Evolutionary conservation across 805 yeast genomes (phyloP).

Genomic region (Nakazawaea wickerhamii): DNA sequence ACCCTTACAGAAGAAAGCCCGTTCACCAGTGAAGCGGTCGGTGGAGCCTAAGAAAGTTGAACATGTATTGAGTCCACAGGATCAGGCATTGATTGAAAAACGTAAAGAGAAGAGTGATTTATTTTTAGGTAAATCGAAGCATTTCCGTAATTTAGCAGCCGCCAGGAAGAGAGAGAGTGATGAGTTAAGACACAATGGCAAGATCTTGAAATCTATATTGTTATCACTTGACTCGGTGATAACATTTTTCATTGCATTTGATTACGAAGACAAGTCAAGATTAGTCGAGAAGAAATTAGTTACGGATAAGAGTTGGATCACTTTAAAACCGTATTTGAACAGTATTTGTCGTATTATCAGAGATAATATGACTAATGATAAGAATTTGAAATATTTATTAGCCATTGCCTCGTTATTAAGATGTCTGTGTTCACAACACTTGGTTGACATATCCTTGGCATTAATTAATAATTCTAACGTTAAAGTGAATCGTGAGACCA

Average conservation of each 20-base stretch:
- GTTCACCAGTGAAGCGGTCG: background rate
- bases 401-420: constrained; percentile 8
- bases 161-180: constrained; percentile 12
- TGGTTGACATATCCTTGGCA: constrained; percentile 1
- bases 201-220: background rate
- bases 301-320: constrained; percentile 13
- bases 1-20: background rate
- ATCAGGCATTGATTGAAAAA: constrained; percentile 3
- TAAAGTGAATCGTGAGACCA: constrained; percentile 1
- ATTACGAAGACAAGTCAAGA: constrained; percentile 13
- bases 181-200: background rate
- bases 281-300: constrained; percentile 11
- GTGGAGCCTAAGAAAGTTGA: background rate
- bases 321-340: constrained; percentile 10
- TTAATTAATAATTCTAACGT: constrained; percentile 3
- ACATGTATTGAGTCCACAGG: background rate
- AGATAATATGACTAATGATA: background rate
- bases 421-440: constrained; percentile 8
- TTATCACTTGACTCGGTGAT: constrained; percentile 9
- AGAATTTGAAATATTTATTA: constrained; percentile 3
- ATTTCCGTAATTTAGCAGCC: constrained; percentile 12
- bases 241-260: constrained; percentile 12
- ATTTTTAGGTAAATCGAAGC: constrained; percentile 13
- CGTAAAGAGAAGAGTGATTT: constrained; percentile 12
- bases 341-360: constrained; percentile 3